Evolutionary conservation across 2,329 filamentous ascomycete genomes (phyloP).

Genomic region (Neophaeococcomyces mojaviensis): DNA sequence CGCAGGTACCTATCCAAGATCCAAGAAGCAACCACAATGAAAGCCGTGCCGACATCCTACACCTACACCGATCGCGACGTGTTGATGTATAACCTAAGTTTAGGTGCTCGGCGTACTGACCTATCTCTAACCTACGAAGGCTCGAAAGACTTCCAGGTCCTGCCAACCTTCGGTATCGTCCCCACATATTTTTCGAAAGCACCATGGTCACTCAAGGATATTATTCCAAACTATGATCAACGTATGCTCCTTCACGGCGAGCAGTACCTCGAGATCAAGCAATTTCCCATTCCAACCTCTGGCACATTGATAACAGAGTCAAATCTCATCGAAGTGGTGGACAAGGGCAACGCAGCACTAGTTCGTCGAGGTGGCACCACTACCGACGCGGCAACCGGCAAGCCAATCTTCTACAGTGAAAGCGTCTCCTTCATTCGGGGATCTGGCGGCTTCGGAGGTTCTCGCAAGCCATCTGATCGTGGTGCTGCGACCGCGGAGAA

Average conservation of each 20-base stretch:
- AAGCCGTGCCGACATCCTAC: constrained; percentile 68
- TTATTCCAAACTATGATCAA: constrained; percentile 91
- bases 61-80: constrained; percentile 77
- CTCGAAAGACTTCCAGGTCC: constrained; percentile 80
- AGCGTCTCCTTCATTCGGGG: constrained; percentile 86
- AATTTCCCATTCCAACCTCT: constrained; percentile 71
- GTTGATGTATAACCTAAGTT: constrained; percentile 89
- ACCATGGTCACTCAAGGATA: constrained; percentile 70
- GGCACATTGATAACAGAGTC: constrained; percentile 19
- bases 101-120: constrained; percentile 86
- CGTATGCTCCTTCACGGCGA: constrained; percentile 99
- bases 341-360: constrained; percentile 87
- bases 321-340: constrained; percentile 77
- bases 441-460: constrained; percentile 81
- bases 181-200: constrained; percentile 80
- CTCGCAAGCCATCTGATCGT: constrained; percentile 66
- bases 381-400: constrained; percentile 72
- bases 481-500: constrained; percentile 74
- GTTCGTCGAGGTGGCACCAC: constrained; percentile 75
- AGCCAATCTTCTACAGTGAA: constrained; percentile 96
- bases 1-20: constrained; percentile 66
- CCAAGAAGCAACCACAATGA: constrained; percentile 62
- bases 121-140: constrained; percentile 86
- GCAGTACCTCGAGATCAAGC: constrained; percentile 91
- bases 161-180: constrained; percentile 83